Base-by-base conservation (phyloP, 192 early-diverging fungal species). In the Backusella mclennaniae region DNA sequence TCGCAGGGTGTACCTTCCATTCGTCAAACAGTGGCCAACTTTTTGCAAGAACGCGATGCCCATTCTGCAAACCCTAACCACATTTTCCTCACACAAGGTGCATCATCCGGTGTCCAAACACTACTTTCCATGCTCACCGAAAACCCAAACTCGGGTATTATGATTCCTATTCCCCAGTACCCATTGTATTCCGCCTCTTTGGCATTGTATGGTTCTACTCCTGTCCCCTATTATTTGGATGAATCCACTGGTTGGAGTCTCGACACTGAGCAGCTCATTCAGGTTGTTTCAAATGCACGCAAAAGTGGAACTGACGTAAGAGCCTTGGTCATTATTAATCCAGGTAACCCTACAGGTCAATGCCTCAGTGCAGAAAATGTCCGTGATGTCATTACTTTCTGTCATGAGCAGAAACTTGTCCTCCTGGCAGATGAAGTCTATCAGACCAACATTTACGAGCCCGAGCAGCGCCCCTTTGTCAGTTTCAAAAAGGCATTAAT, bases 131-230 rank as follows among this genome's bases (percentile, higher is more conserved):
- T 94, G 76, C 81, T 98, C 23, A 93, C 96, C 42, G 84, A 92
- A 46, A 78, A 93, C 80, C 73, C 76, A 29, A 87, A 94, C 36
- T 93, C 95, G 44, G 98, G 98, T 35, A 94, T 99, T 77, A 96
- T 99, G 97, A 98, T 98, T 76, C 98, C 98, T 23, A 96, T 99
- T 66, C 98, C 98, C 33, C 98, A 99, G 79, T 99, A 99, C 82
- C 98, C 98, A 66, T 90, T 99, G 29, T 99, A 99, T 87, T 94
- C 95, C 15, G 98, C 96, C 31, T 92, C 95, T 0, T 87, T 99
- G 68, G 88, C 94, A 1, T 88, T 96, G 15, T 90, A 93, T 80
- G 86, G 93, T 73, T 95, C 94, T 15, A 87, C 90, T 15, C 90
- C 92, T 36, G 96, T 98, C 8, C 95, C 94, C 26, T 99, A 99